Evolutionary conservation across 768 basidiomycete species (phyloP).

Genomic region (Tubosaeta brunneosetosa): DNA sequence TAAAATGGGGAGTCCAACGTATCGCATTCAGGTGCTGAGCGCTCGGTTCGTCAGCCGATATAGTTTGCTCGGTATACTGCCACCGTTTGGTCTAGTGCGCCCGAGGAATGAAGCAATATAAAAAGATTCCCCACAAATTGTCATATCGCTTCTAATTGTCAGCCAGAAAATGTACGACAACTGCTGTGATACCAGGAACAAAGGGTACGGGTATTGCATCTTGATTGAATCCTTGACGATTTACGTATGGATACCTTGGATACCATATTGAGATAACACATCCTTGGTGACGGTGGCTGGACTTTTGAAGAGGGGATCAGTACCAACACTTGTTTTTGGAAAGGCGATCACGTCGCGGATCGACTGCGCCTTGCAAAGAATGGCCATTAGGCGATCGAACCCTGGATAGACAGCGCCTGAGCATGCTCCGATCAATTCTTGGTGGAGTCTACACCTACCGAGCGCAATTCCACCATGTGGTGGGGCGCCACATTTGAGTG

Average conservation of each 20-base stretch:
- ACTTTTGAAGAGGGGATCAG: conserved; percentile 86
- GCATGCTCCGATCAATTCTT: conserved; percentile 3
- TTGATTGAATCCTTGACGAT: background rate
- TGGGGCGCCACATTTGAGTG: conserved; percentile 85
- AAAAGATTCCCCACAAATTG: background rate
- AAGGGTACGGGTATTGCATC: background rate
- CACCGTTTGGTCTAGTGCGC: background rate
- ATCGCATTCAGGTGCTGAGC: background rate
- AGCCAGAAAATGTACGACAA: background rate
- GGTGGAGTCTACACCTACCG: conserved; percentile 44
- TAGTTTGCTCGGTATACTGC: background rate
- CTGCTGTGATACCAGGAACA: background rate
- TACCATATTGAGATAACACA: conserved; percentile 60
- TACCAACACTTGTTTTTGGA: conserved; percentile 82
- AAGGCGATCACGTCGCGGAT: conserved; percentile 97
- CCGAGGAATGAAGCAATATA: background rate
- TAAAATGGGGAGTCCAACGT: background rate
- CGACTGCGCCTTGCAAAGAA: conserved; percentile 79
- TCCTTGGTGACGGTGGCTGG: conserved; percentile 57
- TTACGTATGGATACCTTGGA: conserved; percentile 34
- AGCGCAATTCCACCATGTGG: conserved; percentile 95
- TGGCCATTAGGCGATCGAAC: conserved; percentile 89
- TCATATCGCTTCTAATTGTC: background rate
- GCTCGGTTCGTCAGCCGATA: background rate
- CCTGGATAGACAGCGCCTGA: conserved; percentile 42